phyloP scores from a whole-genome alignment of 805 yeast genomes.

The Monosporozyma servazzii region DNA sequence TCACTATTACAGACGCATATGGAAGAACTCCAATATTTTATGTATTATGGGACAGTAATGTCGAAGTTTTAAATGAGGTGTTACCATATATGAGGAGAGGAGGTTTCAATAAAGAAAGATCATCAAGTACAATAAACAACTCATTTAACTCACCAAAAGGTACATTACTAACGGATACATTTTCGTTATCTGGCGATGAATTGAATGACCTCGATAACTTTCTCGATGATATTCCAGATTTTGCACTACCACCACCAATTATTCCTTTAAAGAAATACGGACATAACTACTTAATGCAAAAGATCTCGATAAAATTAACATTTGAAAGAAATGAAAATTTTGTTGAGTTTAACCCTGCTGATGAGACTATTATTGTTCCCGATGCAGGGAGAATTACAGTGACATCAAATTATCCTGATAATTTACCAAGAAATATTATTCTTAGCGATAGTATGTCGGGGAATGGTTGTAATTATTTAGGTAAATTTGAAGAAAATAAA shows the following conservation, averaged over 20 bases:
- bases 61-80: slow-evolving; percentile 65
- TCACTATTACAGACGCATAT: slow-evolving; percentile 64
- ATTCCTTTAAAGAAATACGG: slow-evolving; percentile 91
- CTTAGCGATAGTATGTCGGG: slow-evolving; percentile 24
- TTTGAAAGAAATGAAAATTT: slow-evolving; percentile 46
- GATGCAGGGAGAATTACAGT: slow-evolving; percentile 79
- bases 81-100: slow-evolving; percentile 21
- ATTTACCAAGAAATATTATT: slow-evolving; percentile 79
- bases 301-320: slow-evolving; percentile 69
- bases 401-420: slow-evolving; percentile 64
- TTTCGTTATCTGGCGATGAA: slow-evolving; percentile 14
- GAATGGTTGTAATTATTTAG: slow-evolving; percentile 29
- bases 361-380: slow-evolving; percentile 34
- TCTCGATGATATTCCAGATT: slow-evolving; percentile 67
- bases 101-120: not conserved
- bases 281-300: slow-evolving; percentile 87
- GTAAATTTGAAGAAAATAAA: slow-evolving; percentile 3
- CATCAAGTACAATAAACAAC: slow-evolving; percentile 3
- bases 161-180: not conserved
- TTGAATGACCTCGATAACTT: slow-evolving; percentile 22
- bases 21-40: slow-evolving; percentile 75
- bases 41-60: slow-evolving; percentile 91
- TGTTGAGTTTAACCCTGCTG: slow-evolving; percentile 35
- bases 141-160: slow-evolving; percentile 1
- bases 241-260: slow-evolving; percentile 91